A percentile compares a stretch with the other conserved stretches of the same genome.
phyloP scores from a whole-genome alignment of 2,329 filamentous ascomycete genomes.

The Fusarium annulatum region DNA sequence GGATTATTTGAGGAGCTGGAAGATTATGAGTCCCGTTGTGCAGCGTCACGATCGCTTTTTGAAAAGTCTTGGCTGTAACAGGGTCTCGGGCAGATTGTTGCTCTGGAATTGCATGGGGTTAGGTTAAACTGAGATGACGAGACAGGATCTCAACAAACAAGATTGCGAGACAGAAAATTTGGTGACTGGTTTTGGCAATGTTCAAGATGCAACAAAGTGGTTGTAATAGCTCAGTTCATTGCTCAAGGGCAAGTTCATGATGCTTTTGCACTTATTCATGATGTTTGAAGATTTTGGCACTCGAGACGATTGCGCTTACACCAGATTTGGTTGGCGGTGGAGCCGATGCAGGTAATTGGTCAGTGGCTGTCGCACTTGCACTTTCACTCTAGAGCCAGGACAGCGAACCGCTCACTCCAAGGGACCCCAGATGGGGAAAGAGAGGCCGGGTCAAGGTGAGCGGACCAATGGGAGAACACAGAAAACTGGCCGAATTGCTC shows the following conservation, averaged over 20 bases:
- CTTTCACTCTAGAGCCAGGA: constrained; percentile 9
- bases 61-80: constrained; percentile 40
- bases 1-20: constrained; percentile 20
- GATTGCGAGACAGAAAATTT: neutral
- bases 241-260: constrained; percentile 24
- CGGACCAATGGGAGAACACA: constrained; percentile 17
- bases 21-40: constrained; percentile 20
- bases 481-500: constrained; percentile 23
- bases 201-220: neutral
- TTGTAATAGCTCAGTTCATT: neutral
- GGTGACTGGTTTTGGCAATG: neutral
- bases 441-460: constrained; percentile 9
- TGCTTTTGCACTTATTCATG: constrained; percentile 21
- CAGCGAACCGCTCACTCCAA: constrained; percentile 25
- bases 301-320: constrained; percentile 24
- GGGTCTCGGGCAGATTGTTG: constrained; percentile 28
- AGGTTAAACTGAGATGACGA: constrained; percentile 3
- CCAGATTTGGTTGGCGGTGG: constrained; percentile 26
- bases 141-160: neutral
- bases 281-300: constrained; percentile 1
- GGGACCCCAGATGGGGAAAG: constrained; percentile 34
- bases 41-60: constrained; percentile 35
- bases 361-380: constrained; percentile 8
- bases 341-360: constrained; percentile 20
- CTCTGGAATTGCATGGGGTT: constrained; percentile 32